Evolutionary conservation across 2,329 filamentous ascomycete genomes (phyloP).

Genomic region (Phoma sp.): DNA sequence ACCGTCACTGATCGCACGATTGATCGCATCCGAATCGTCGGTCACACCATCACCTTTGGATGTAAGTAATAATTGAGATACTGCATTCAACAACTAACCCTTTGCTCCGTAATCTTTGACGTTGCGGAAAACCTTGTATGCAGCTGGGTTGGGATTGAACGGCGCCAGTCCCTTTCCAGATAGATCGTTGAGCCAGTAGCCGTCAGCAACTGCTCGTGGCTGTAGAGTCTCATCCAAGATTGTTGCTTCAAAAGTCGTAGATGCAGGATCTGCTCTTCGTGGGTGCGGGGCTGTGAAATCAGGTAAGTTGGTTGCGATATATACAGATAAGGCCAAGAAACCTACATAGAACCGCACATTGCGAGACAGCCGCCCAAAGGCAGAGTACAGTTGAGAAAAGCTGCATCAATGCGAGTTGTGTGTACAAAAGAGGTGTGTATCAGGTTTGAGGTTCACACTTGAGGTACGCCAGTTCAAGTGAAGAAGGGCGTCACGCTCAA

Average conservation of each 20-base stretch:
- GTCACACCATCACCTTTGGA: conserved; percentile 45
- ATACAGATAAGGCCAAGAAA: neutral
- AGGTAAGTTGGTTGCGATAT: conserved; percentile 5
- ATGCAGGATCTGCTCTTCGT: conserved; percentile 10
- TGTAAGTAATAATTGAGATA: conserved; percentile 15
- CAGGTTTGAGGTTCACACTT: neutral
- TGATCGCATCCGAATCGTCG: conserved; percentile 62
- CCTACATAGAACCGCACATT: conserved; percentile 23
- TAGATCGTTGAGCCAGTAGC: conserved; percentile 53
- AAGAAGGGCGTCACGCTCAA: neutral
- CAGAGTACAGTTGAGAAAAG: conserved; percentile 33
- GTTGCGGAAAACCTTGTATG: conserved; percentile 53
- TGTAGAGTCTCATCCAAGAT: conserved; percentile 7
- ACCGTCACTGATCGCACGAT: conserved; percentile 52
- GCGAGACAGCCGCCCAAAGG: conserved; percentile 35
- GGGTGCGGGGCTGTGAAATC: conserved; percentile 15
- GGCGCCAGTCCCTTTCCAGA: conserved; percentile 51
- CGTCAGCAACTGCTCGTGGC: conserved; percentile 17
- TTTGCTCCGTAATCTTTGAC: conserved; percentile 54
- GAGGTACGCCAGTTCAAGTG: neutral
- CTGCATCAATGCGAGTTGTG: conserved; percentile 26
- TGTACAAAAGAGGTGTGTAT: neutral
- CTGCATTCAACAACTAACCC: conserved; percentile 31
- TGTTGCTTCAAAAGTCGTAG: neutral
- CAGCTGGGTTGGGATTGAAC: conserved; percentile 46